phyloP scores from a whole-genome alignment of 1,284 basidiomycete species.

The Clitocybe nebularis region DNA sequence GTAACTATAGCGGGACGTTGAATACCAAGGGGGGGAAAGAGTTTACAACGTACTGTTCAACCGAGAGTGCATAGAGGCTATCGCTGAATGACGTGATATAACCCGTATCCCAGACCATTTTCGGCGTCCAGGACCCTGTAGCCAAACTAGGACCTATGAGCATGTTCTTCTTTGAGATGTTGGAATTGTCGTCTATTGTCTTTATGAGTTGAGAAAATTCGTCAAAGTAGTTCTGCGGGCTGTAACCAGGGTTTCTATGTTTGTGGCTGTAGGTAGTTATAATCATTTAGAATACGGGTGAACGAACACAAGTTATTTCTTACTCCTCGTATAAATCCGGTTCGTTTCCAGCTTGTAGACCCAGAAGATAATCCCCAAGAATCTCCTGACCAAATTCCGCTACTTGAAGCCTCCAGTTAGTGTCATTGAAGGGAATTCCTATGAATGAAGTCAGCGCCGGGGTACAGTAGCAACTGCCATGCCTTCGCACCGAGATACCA shows the following conservation, averaged over 20 bases:
- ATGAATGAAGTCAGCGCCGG: too few relatives aligned
- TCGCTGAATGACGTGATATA: constrained; percentile 47
- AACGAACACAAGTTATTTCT: too few relatives aligned
- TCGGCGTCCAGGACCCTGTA: constrained; percentile 44
- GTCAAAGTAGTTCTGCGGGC: constrained; percentile 40
- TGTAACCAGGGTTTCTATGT: not conserved
- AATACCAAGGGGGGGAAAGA: constrained; percentile 15
- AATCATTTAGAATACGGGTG: too few relatives aligned
- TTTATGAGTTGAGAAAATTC: constrained; percentile 28
- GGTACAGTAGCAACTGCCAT: not conserved
- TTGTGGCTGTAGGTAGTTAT: not conserved
- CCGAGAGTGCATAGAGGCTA: constrained; percentile 45
- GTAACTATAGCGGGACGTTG: constrained; percentile 37
- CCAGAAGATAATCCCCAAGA: constrained; percentile 52
- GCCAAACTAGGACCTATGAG: constrained; percentile 62
- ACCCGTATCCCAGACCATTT: constrained; percentile 54
- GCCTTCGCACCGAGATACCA: constrained; percentile 51
- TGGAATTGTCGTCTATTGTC: constrained; percentile 38
- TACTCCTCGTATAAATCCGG: constrained; percentile 54
- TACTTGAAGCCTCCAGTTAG: constrained; percentile 47
- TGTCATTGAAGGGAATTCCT: constrained; percentile 51
- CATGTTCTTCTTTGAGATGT: constrained; percentile 40
- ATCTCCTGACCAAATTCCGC: constrained; percentile 40
- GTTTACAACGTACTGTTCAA: constrained; percentile 30
- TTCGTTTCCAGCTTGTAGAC: constrained; percentile 64